phyloP scores from a whole-genome alignment of 306 rosid genomes.

The Pachyrhizus erosus region DNA sequence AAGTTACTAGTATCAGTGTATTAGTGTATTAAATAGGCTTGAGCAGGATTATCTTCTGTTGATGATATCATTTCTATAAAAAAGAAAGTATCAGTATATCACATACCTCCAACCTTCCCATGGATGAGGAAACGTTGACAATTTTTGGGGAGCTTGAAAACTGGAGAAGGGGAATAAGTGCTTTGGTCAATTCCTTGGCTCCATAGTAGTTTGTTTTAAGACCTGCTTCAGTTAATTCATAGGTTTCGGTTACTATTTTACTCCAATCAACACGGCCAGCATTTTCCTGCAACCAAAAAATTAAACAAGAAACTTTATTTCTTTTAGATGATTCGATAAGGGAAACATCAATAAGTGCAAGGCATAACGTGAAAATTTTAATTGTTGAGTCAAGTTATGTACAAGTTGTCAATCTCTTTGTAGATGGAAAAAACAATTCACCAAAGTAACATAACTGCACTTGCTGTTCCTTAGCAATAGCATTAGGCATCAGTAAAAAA shows the following conservation, averaged over 20 bases:
- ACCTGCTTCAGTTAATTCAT: conserved; percentile 49
- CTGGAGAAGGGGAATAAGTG: conserved; percentile 64
- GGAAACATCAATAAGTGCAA: background rate
- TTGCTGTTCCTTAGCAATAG: background rate
- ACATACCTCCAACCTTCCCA: conserved; percentile 54
- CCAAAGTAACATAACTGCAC: background rate
- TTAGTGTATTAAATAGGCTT: too few species aligned
- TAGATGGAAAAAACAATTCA: background rate
- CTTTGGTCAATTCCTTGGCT: conserved; percentile 49
- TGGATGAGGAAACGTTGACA: conserved; percentile 55
- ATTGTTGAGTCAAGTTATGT: background rate
- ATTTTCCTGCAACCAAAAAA: conserved; percentile 37
- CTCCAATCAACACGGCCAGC: conserved; percentile 33
- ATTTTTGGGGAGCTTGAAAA: conserved; percentile 64
- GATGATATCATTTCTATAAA: too few species aligned
- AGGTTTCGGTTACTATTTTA: conserved; percentile 31
- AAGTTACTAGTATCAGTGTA: background rate
- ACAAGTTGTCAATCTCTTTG: background rate
- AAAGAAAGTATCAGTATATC: too few species aligned
- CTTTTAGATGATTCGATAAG: background rate
- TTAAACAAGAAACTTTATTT: background rate
- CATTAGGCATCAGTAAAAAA: background rate
- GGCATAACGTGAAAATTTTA: background rate
- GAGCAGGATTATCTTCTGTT: too few species aligned
- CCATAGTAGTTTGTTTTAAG: conserved; percentile 62